Evolutionary conservation across 176 grass and related monocot species (phyloP), one percentile per base, ranked within the genome.

Genomic region (Echinochloa phyllopogon): DNA sequence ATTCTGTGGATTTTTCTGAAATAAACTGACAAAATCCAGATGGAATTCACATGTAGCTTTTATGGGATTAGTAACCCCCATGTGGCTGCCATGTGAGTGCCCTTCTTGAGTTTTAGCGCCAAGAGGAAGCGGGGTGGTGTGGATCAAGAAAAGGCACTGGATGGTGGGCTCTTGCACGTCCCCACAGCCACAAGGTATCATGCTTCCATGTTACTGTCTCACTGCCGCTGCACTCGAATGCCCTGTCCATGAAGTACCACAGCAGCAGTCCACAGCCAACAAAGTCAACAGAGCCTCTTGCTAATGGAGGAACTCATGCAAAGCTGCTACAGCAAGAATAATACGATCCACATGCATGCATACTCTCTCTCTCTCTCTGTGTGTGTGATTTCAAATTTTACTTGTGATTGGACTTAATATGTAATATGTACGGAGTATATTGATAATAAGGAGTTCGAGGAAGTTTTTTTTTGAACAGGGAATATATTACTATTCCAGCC

Each of bases 191-290:
- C 48, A 88, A 64, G 23, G 42, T 69, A 82, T 84, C 48, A 84
- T 84, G 87, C 48, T 84, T 79, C 81, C 87, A 88, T 88, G 87
- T 79, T 88, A 84, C 75, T 57, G 57, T 49, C 20, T 84, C 74
- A 48, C 66, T 88, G 75, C 75, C 58, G 53, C 58, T 67, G 48
- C 81, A 80, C 75, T 80, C 87, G 47, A 74, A 84, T 80, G 68
- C 75, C 37, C 67, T 73, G 65, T 18, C 86, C 73, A 61, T 62
- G n/a, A 63, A 60, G 63, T 62, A 70, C 80, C 16, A 49, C 69
- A 72, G 44, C 49, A 60, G 29, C 4, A 68, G 65, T 49, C 44
- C 44, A 50, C 14, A 41, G 44, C 21, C 67, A 86, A 42, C 64
- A 83, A 88, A 83, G 86, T 83, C 79, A 88, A 77, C 16, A 47